Base-by-base conservation (phyloP, 2,329 filamentous ascomycete species). In the Berkeleyomyces basicola region DNA sequence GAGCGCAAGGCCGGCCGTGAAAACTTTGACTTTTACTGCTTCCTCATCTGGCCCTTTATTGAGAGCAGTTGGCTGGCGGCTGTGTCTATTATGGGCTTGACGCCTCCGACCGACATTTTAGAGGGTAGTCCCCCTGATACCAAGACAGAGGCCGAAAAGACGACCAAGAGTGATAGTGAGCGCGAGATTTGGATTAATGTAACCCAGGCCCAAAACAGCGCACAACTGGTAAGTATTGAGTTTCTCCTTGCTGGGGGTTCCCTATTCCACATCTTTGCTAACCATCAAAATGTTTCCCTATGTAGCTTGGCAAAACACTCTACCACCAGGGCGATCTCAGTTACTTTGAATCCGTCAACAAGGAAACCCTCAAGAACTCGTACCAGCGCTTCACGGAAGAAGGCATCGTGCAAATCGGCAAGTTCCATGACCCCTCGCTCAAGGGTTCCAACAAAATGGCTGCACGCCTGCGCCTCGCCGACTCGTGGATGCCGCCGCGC, bases 11-110 rank as follows among this genome's bases (percentile, higher is more conserved):
- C 81, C 5, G 93, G 93, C 1, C 79, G 92, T 44, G 93, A 99
- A 73, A 97, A 96, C 69, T 99, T 88, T 69, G 93, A 99, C 71
- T 99, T 99, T 73, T 97, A 97, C 75, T 97, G 92, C 75, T 99
- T 97, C 78, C 76, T 99, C 23, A 90, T 99, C 66, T 99, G 93
- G 93, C 93, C 93, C 0, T 99, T 99, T 68, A 91, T 97, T 67
- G 93, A 99, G 73, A 87, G 91, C 0, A 86, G 82, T 61, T 99
- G 93, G 93, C 80, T 99, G 1, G 91, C 90, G 9, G 87, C 90
- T 0, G 86, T 97, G 0, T 90, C 88, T 0, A 77, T 97, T 0
- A 86, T 96, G 77, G 91, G 92, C 53, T 79, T 97, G 11, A 86
- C 88, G 0, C 90, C 91, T 1, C 90, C 89, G 3, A 70, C 73